Conservation (phyloP, 768 basidiomycete genomes). For the Tylopilus sp. region DNA sequence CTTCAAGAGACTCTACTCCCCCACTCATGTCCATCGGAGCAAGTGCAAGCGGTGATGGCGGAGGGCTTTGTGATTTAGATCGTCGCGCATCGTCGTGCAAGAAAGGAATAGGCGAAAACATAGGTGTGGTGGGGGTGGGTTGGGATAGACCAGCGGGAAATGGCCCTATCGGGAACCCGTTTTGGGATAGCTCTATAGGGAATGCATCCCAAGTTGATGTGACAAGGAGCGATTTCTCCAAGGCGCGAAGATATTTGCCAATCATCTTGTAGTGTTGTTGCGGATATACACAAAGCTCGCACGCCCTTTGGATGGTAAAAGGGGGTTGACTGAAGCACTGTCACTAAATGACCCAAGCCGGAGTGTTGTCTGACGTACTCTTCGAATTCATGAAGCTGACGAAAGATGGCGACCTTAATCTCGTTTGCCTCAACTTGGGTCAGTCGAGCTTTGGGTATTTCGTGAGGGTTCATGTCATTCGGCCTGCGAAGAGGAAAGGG, state of each 20-base stretch:
- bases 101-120: conserved; percentile 88
- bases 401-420: conserved; percentile 53
- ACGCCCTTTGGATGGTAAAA: conserved; percentile 87
- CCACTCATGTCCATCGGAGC: conserved; percentile 33
- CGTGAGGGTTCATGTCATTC: conserved; percentile 46
- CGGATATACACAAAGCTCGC: conserved; percentile 74
- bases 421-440: conserved; percentile 56
- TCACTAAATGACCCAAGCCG: conserved; percentile 1
- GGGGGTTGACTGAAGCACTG: conserved; percentile 50
- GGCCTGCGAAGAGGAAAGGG: conserved; percentile 66
- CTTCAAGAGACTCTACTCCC: conserved; percentile 36
- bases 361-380: conserved; percentile 43
- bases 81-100: conserved; percentile 79
- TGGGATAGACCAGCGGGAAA: conserved; percentile 46
- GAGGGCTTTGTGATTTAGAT: conserved; percentile 75
- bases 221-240: conserved; percentile 79
- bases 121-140: conserved; percentile 68
- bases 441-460: conserved; percentile 58
- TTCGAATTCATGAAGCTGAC: conserved; percentile 71
- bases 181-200: conserved; percentile 39
- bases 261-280: conserved; percentile 68
- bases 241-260: conserved; percentile 85
- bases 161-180: conserved; percentile 27
- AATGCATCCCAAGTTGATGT: conserved; percentile 78
- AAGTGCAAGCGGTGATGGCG: conserved; percentile 67